Evolutionary conservation across 2,329 filamentous ascomycete species (phyloP).

Genomic region (Colletotrichum higginsianum): DNA sequence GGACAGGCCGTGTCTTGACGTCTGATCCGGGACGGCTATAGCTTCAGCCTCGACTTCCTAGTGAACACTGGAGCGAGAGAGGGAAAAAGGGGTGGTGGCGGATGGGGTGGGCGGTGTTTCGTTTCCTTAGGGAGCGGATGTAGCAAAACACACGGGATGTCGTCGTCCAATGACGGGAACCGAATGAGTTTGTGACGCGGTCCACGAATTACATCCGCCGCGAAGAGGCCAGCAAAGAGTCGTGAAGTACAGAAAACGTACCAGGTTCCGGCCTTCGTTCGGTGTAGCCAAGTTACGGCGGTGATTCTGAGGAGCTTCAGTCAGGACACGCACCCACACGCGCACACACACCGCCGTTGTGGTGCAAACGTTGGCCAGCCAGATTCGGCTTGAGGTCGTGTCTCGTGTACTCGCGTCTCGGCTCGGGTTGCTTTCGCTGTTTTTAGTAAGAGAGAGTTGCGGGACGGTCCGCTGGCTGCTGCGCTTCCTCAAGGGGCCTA

Average conservation of each 20-base stretch:
- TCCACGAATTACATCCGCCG: not conserved
- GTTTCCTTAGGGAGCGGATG: conserved; percentile 21
- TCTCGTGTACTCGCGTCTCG: conserved; percentile 23
- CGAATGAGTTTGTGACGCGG: conserved; percentile 14
- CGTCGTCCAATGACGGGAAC: conserved; percentile 30
- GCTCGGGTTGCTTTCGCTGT: conserved; percentile 17
- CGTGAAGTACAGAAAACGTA: not conserved
- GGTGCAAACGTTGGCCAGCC: conserved; percentile 20
- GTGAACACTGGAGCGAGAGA: not conserved
- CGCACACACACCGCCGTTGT: conserved; percentile 25
- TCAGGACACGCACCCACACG: too few species aligned
- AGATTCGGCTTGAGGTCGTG: conserved; percentile 10
- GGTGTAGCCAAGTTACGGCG: conserved; percentile 26
- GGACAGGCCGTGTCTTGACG: conserved; percentile 30
- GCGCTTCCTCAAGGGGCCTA: not conserved
- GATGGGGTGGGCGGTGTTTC: not conserved
- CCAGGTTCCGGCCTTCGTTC: conserved; percentile 13
- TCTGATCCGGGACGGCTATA: conserved; percentile 13
- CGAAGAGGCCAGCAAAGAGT: not conserved
- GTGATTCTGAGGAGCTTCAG: not conserved
- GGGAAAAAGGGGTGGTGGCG: not conserved
- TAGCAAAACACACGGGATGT: conserved; percentile 34
- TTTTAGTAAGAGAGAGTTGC: not conserved
- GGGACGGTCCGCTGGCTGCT: not conserved
- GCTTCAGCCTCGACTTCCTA: conserved; percentile 8